These are phyloP conservation scores for Flaveria floridana DNA, from an alignment of 140 eudicot species.

Conservation along the genomic window DNA sequence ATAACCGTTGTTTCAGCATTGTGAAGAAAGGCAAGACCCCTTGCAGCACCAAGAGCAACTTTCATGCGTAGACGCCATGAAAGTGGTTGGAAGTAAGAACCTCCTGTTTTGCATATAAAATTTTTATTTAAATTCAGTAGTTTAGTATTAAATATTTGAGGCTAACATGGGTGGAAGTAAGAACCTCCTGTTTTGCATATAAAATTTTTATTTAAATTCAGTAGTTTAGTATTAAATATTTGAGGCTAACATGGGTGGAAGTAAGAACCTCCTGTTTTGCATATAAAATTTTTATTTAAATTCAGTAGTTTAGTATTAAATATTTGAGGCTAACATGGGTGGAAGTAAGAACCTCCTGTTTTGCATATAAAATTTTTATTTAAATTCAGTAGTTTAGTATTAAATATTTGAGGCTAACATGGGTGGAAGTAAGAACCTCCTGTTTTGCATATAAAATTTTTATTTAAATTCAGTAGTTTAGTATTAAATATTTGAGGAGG, in stretches of 20 bases:
- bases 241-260: conserved; percentile 74
- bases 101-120: conserved; percentile 49
- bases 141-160: not conserved
- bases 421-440: too few species aligned
- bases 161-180: conserved; percentile 31
- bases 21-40: conserved; percentile 87
- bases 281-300: not conserved
- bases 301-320: not conserved
- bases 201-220: not conserved
- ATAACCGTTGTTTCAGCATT: conserved; percentile 65
- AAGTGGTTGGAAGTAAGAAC: conserved; percentile 75
- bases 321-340: too few species aligned
- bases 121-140: not conserved
- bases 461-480: too few species aligned
- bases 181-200: conserved; percentile 62
- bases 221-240: not conserved
- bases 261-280: conserved; percentile 68
- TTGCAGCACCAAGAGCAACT: conserved; percentile 92
- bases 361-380: conserved; percentile 5
- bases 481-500: not conserved
- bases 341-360: conserved; percentile 80
- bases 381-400: not conserved
- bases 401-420: not conserved
- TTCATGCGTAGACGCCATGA: conserved; percentile 75
- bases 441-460: too few species aligned